Conservation (phyloP, 495 filamentous ascomycete genomes). For the Neohortaea acidophila region DNA sequence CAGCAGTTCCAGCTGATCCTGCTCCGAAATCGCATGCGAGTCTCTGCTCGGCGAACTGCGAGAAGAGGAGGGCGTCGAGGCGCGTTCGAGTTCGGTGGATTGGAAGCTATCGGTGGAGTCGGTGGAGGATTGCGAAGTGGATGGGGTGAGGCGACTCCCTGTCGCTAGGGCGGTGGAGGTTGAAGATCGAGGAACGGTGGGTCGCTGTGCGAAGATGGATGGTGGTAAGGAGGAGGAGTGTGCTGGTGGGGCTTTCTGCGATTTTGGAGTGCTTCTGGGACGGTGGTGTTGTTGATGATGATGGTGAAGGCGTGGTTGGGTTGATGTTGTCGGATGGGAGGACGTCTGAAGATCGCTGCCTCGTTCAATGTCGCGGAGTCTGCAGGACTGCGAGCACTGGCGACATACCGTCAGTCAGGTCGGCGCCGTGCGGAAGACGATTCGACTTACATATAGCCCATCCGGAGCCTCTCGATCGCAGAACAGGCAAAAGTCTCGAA, state of each 20-base stretch:
- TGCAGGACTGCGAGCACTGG: slow-evolving; percentile 91
- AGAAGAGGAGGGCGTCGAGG: slow-evolving; percentile 65
- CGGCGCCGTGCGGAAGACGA: no score
- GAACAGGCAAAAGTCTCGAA: slow-evolving; percentile 82
- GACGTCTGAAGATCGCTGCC: slow-evolving; percentile 20
- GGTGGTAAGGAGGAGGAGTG: slow-evolving; percentile 12
- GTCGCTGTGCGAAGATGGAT: slow-evolving; percentile 4
- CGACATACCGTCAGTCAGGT: no score
- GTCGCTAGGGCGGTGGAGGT: not conserved
- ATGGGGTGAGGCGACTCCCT: not conserved
- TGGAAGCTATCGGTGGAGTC: slow-evolving; percentile 41
- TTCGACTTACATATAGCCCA: slow-evolving; percentile 60
- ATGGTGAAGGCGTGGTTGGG: slow-evolving; percentile 1
- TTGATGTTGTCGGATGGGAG: not conserved
- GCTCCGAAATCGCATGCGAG: slow-evolving; percentile 39
- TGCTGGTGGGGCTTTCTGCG: no score
- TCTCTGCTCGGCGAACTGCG: slow-evolving; percentile 55
- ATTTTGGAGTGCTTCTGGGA: no score
- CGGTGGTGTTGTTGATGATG: slow-evolving; percentile 1
- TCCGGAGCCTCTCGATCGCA: slow-evolving; percentile 77
- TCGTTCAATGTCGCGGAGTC: slow-evolving; percentile 73
- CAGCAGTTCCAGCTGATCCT: slow-evolving; percentile 63
- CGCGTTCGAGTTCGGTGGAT: no score
- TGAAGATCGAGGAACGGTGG: not conserved
- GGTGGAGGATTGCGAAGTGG: slow-evolving; percentile 1